phyloP scores from a whole-genome alignment of 2,329 filamentous ascomycete genomes.

The Aspergillus sojae region DNA sequence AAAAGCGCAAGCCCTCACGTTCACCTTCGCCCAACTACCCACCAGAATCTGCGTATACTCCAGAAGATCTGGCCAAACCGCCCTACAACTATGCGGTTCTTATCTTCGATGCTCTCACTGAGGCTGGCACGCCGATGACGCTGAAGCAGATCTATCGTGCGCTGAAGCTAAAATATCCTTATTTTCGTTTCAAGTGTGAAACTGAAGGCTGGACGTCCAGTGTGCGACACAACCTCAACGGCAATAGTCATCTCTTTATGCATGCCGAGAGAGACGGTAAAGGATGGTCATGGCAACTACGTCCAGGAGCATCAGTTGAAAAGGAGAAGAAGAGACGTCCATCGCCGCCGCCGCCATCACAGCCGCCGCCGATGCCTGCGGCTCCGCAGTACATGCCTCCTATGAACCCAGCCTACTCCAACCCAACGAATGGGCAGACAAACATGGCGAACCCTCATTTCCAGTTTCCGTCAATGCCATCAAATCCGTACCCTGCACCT shows the following conservation, averaged over 20 bases:
- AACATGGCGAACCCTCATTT: slow-evolving; percentile 40
- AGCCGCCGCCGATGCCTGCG: slow-evolving; percentile 29
- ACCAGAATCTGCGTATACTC: slow-evolving; percentile 61
- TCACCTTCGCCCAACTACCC: slow-evolving; percentile 65
- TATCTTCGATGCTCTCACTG: slow-evolving; percentile 64
- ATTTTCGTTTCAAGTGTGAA: slow-evolving; percentile 63
- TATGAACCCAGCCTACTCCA: slow-evolving; percentile 34
- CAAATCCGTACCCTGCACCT: slow-evolving; percentile 36
- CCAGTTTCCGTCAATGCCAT: slow-evolving; percentile 41
- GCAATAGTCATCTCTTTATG: slow-evolving; percentile 59
- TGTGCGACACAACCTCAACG: slow-evolving; percentile 65
- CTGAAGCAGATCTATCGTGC: slow-evolving; percentile 68
- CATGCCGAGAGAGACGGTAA: slow-evolving; percentile 65
- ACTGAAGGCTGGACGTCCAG: slow-evolving; percentile 69
- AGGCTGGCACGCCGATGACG: slow-evolving; percentile 61
- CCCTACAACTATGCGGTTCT: slow-evolving; percentile 65
- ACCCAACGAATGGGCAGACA: slow-evolving; percentile 30
- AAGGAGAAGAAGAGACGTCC: slow-evolving; percentile 58
- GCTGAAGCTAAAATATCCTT: slow-evolving; percentile 65
- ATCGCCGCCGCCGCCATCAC: slow-evolving; percentile 42
- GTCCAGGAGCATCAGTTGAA: slow-evolving; percentile 61
- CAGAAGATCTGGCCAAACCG: slow-evolving; percentile 65
- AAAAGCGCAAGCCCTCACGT: slow-evolving; percentile 56
- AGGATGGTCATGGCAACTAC: slow-evolving; percentile 65
- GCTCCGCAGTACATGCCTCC: slow-evolving; percentile 41